Base-by-base conservation (phyloP, 2,329 filamentous ascomycete species). In the Aspergillus sp. region DNA sequence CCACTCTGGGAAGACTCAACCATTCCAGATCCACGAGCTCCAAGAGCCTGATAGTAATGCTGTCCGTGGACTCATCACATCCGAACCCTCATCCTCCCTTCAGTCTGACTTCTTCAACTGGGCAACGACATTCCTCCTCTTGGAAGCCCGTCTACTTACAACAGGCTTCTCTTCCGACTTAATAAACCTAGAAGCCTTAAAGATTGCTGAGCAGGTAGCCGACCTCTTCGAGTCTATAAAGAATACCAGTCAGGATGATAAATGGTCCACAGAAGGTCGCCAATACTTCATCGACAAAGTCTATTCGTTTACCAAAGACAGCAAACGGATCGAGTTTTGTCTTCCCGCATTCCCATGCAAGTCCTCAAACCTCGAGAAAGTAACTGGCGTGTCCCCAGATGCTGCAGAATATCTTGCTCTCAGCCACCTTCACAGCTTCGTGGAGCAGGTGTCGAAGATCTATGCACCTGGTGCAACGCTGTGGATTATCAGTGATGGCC, bases 331-430 rank as follows among this genome's bases (percentile, higher is more conserved):
- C 26, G 64, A 73, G 18, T 57, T 74, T 26, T 68, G 65, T n/a
- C 66, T 76, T 8, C 74, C 74, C 1, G 74, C 74, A 1, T 77
- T 76, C 41, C 74, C 74, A 0, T 76, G 74, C 66, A 76, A 77
- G 60, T 76, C 74, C 7, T 71, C 74, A 5, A 74, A 73, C 42
- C 59, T 57, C 1, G 58, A 69, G 26, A 77, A 76, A 53, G 74
- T 74, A 8, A 51, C 62, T 6, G 69, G 72, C 2, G 59, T 62
- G 15, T 57, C 62, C 2, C 74, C 74, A 0, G 74, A 76, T 38
- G 65, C 67, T 7, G 74, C 72, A 7, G 75, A 76, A 56, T 62
- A 66, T 30, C 58, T 76, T 5, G 72, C 74, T 2, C 52, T 76
- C 42, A 60, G 66, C 8, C 63, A 65, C 12, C 62, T 76, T 11